Percentiles rank a stretch among this genome's conserved stretches.
Evolutionary conservation across 2,329 filamentous ascomycete species (phyloP).

Genomic region (Gaeumannomyces sp.): DNA sequence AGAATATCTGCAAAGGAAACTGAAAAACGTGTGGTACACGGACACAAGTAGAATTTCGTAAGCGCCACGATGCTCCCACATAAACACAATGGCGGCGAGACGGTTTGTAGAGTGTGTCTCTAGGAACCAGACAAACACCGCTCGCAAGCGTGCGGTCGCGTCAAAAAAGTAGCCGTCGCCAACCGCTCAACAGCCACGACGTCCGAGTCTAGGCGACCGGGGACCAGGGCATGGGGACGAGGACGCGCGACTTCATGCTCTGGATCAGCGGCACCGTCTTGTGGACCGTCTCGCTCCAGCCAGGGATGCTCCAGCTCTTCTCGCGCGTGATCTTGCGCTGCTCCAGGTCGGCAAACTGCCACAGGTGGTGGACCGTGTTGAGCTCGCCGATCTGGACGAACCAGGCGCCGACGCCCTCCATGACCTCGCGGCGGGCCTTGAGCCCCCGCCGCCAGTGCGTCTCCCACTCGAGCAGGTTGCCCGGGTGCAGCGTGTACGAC

Average conservation of each 20-base stretch:
- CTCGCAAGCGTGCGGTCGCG: neutral
- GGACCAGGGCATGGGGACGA: constrained; percentile 95
- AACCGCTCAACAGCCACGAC: neutral
- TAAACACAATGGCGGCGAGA: neutral
- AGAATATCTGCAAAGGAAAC: neutral
- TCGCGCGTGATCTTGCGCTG: constrained; percentile 86
- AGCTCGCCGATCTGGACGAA: constrained; percentile 97
- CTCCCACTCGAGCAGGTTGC: constrained; percentile 97
- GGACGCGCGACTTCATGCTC: constrained; percentile 87
- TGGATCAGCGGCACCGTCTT: constrained; percentile 98
- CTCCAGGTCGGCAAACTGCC: constrained; percentile 97
- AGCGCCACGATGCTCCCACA: neutral
- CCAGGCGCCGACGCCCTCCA: constrained; percentile 98
- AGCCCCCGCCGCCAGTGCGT: constrained; percentile 94
- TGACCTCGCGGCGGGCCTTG: constrained; percentile 86
- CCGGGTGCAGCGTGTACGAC: constrained; percentile 92
- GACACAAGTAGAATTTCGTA: neutral
- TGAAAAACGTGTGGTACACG: neutral
- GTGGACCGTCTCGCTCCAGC: constrained; percentile 96
- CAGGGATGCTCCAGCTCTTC: constrained; percentile 90
- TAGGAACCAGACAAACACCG: neutral
- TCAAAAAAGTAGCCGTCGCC: neutral
- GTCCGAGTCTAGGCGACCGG: constrained; percentile 66
- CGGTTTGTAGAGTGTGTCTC: neutral
- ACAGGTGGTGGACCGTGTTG: constrained; percentile 96